Conservation (phyloP, 1,284 basidiomycete genomes). For the Tilletia caries region DNA sequence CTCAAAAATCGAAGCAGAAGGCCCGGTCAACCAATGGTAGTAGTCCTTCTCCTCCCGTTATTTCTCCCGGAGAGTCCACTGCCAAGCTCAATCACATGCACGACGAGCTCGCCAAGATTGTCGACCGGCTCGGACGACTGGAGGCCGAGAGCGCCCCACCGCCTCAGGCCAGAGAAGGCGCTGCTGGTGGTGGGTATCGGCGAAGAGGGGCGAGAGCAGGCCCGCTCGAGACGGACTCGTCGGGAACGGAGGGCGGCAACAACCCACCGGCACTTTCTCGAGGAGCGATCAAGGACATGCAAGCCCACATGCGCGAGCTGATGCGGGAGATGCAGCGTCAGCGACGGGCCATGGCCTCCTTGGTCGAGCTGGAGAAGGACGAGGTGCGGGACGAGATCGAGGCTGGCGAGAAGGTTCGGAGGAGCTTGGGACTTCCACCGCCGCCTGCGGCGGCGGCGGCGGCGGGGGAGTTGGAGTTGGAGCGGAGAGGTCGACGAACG, state of each 20-base stretch:
- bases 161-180: not conserved
- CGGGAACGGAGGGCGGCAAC: not conserved
- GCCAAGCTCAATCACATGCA: conserved; percentile 3
- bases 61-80: not conserved
- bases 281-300: not conserved
- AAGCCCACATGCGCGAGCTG: conserved; percentile 6
- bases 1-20: not conserved
- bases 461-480: too few species aligned
- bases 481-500: too few species aligned
- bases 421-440: not conserved
- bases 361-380: not conserved
- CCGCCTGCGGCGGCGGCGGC: not conserved
- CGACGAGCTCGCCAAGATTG: conserved; percentile 6
- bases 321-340: conserved; percentile 10
- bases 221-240: not conserved
- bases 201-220: not conserved
- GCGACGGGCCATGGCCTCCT: not conserved
- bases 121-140: not conserved
- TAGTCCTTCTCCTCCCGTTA: not conserved
- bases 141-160: not conserved
- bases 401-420: not conserved
- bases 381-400: not conserved
- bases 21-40: not conserved
- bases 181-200: not conserved
- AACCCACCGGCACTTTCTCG: not conserved